Base-by-base conservation (phyloP, 1,284 basidiomycete species). In the Ceraceosorus guamensis region DNA sequence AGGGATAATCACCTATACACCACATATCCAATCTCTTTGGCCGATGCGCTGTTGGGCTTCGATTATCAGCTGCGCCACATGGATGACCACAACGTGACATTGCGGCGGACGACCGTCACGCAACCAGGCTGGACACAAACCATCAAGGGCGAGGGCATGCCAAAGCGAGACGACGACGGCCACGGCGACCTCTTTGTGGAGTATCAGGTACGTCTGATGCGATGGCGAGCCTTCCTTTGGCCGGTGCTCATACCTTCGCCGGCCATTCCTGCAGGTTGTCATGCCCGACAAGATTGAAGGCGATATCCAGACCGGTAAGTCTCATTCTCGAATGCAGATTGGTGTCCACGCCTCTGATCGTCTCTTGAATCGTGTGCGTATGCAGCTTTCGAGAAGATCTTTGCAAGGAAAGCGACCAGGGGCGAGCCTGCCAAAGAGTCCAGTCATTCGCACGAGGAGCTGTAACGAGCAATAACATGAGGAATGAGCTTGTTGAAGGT, bases 41-140 rank as follows among this genome's bases (percentile, higher is more conserved):
- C 56, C 11, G 72, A 76, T n/a, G 73, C 73, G 1, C 47, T 76
- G 31, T 55, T 76, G 0, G 73, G 73, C 30, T 73, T 76, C 47
- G 59, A 68, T 35, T 63, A 67, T 34, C 64, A 62, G 24, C 13
- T 75, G 32, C 59, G 62, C 2, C 73, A 76, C 55, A 65, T 72
- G 52, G 73, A 76, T 55, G 69, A 65, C 7, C 68, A 68, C 32
- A 60, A 56, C 4, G 47, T 76, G 34, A 61, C 57, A 10, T 18
- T 76, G 31, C 55, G 53, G 32, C 63, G 73, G 16, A 53, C 59
- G 16, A 56, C 55, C 0, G 66, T 71, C 33, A 76, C 73, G 1
- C 73, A 76, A 54, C 65, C 71, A 4, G 68, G 67, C 18, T 62
- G 60, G 13, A 71, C 73, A 16, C 54, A 62, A 7, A 62, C 61